Percentiles rank a stretch among this genome's conserved stretches.
Conservation (phyloP, 257 asterid species). For the Fraxinus anomala region DNA sequence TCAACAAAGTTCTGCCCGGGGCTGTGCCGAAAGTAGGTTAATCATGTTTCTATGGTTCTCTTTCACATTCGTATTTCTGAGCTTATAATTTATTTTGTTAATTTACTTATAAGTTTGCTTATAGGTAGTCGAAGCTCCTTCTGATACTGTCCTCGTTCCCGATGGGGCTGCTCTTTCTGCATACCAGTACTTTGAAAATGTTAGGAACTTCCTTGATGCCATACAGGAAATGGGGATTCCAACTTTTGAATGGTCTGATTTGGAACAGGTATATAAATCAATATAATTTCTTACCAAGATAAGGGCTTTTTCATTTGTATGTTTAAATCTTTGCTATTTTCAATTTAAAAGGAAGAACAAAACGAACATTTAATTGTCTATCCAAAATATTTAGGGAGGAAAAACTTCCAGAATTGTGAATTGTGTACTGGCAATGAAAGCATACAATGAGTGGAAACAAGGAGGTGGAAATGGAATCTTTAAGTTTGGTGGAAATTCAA, state of each 20-base stretch:
- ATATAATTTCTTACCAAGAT: not conserved
- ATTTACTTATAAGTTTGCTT: constrained; percentile 26
- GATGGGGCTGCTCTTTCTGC: constrained; percentile 91
- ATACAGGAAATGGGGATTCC: constrained; percentile 80
- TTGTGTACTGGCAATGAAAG: constrained; percentile 75
- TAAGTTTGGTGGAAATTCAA: constrained; percentile 62
- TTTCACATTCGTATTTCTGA: not conserved
- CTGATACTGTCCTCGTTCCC: constrained; percentile 53
- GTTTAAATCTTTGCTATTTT: not conserved
- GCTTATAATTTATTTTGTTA: constrained; percentile 8
- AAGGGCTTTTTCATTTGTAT: not conserved
- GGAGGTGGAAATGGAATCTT: constrained; percentile 70
- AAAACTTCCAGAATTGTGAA: constrained; percentile 72
- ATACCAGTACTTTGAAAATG: constrained; percentile 80
- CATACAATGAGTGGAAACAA: constrained; percentile 74
- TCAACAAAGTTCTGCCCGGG: constrained; percentile 79
- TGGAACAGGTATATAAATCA: constrained; percentile 61
- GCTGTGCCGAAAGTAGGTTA: constrained; percentile 72
- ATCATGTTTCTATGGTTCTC: constrained; percentile 7
- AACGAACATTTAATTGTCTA: not conserved
- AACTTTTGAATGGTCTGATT: constrained; percentile 83
- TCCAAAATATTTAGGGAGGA: constrained; percentile 62
- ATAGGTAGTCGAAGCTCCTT: constrained; percentile 79
- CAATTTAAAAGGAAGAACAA: not conserved
- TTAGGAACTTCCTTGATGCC: constrained; percentile 77